Conservation (phyloP, 305 asterid genomes). For the Fraxinus baroniana region DNA sequence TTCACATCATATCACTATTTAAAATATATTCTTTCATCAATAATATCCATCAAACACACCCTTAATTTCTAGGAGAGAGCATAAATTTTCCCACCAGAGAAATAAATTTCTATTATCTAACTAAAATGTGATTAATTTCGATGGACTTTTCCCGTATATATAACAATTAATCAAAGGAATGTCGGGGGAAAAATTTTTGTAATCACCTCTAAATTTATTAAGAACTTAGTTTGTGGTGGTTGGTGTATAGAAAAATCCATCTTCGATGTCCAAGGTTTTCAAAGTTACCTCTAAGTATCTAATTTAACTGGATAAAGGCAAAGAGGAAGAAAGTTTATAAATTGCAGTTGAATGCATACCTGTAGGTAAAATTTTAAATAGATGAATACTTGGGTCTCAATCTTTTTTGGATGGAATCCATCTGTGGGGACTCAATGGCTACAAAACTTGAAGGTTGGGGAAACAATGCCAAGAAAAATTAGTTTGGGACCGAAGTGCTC, state of each 20-base stretch:
- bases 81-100: conserved; percentile 30
- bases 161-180: background rate
- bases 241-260: background rate
- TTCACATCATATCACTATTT: too few species aligned
- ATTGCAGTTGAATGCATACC: background rate
- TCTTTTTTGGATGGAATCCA: background rate
- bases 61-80: conserved; percentile 6
- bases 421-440: background rate
- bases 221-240: background rate
- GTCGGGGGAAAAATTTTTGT: background rate
- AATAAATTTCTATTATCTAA: conserved; percentile 18
- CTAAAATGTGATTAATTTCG: background rate
- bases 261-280: background rate
- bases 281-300: background rate
- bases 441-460: background rate
- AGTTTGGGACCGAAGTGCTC: background rate
- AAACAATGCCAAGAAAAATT: background rate
- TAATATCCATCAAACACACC: too few species aligned
- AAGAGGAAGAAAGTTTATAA: background rate
- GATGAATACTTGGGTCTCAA: background rate
- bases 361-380: background rate
- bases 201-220: background rate
- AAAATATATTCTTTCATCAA: too few species aligned
- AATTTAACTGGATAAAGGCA: background rate
- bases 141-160: background rate